Conservation (phyloP, 176 grass and related monocot genomes). For the Oryza nivara region DNA sequence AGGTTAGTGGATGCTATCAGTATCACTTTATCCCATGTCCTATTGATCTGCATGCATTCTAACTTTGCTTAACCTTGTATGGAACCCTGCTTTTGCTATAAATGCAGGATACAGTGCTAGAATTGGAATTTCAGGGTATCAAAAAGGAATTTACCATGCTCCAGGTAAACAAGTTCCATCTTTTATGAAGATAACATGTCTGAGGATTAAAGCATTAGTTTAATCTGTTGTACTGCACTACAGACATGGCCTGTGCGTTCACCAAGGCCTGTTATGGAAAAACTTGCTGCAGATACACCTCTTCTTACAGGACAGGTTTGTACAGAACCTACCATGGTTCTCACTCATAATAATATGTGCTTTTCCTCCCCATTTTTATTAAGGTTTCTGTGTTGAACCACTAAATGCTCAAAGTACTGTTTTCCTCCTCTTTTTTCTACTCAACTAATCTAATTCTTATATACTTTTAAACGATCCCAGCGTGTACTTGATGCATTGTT, state of each 20-base stretch:
- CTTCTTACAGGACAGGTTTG: conserved; percentile 88
- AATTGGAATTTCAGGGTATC: conserved; percentile 84
- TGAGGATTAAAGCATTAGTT: conserved; percentile 24
- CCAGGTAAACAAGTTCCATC: conserved; percentile 50
- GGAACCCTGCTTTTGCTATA: conserved; percentile 28
- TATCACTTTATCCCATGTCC: not conserved
- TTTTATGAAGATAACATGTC: not conserved
- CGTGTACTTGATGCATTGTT: conserved; percentile 93
- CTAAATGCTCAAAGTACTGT: not conserved
- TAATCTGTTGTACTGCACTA: conserved; percentile 16
- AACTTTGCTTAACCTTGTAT: not conserved
- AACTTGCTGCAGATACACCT: conserved; percentile 87
- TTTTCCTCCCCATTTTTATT: not conserved
- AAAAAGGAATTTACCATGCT: conserved; percentile 89
- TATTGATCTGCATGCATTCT: not conserved
- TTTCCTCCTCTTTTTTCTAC: conserved; percentile 8
- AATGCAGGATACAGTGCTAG: conserved; percentile 77
- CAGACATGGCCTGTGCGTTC: conserved; percentile 87
- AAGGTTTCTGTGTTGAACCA: conserved; percentile 3
- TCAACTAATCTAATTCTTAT: conserved; percentile 19
- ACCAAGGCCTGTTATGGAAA: conserved; percentile 79
- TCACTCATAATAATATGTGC: not conserved
- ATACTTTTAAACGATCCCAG: conserved; percentile 47
- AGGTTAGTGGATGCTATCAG: conserved; percentile 48
- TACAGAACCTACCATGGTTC: not conserved